phyloP scores from a whole-genome alignment of 306 rosid genomes.

The Prunus dulcis region DNA sequence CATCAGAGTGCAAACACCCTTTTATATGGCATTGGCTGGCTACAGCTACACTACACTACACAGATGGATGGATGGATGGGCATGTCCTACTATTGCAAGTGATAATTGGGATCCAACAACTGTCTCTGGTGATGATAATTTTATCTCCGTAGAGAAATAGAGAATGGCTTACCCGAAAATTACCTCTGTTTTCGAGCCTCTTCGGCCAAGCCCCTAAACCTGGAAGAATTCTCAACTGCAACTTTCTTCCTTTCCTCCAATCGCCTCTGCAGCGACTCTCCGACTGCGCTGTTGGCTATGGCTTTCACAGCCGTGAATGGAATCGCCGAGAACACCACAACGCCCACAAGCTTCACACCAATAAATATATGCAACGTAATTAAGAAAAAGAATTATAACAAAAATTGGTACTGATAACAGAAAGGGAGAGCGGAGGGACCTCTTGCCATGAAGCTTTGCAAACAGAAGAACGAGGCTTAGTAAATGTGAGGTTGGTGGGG shows the following conservation, averaged over 20 bases:
- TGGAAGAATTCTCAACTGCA: constrained; percentile 48
- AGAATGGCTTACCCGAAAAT: constrained; percentile 18
- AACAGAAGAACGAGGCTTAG: constrained; percentile 16
- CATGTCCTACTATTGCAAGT: background rate
- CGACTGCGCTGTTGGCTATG: constrained; percentile 84
- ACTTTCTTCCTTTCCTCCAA: constrained; percentile 53
- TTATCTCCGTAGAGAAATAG: background rate
- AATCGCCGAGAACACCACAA: constrained; percentile 76
- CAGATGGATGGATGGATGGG: background rate
- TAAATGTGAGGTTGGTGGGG: constrained; percentile 9
- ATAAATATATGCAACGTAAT: background rate
- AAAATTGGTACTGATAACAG: background rate
- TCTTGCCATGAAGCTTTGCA: constrained; percentile 89
- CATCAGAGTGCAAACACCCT: too few relatives aligned
- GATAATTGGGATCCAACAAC: background rate
- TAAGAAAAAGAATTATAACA: too few relatives aligned
- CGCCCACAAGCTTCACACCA: constrained; percentile 71
- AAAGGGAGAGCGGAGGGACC: constrained; percentile 38
- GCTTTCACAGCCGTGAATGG: constrained; percentile 91
- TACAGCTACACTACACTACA: too few relatives aligned
- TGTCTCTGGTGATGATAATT: too few relatives aligned
- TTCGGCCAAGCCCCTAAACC: constrained; percentile 47
- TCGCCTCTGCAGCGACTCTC: constrained; percentile 72
- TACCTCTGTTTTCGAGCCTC: constrained; percentile 75
- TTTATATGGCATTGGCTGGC: too few relatives aligned